These are phyloP conservation scores for Saccharomyces hybrid DNA, from an alignment of 1,139 yeast species.

Conservation along the genomic window DNA sequence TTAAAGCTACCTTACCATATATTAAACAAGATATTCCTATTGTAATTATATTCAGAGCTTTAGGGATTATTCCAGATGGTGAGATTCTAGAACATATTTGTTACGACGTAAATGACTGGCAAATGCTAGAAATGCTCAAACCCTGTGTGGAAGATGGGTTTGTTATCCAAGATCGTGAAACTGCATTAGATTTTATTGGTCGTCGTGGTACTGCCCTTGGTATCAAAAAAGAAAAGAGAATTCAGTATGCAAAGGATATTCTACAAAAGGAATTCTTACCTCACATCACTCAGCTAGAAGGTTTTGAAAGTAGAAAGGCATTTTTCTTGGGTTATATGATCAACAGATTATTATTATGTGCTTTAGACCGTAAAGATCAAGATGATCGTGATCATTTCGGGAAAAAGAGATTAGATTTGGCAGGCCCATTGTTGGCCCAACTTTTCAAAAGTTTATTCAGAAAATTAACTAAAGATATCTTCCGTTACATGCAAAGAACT, in stretches of 20 bases:
- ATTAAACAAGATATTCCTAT: conserved; percentile 95
- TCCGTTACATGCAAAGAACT: conserved; percentile 97
- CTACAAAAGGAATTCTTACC: conserved; percentile 94
- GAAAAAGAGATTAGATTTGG: conserved; percentile 93
- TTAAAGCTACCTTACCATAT: conserved; percentile 92
- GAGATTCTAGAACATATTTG: conserved; percentile 97
- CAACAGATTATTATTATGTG: conserved; percentile 87
- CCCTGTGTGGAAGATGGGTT: conserved; percentile 99
- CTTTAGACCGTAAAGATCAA: conserved; percentile 93
- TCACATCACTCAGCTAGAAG: conserved; percentile 95
- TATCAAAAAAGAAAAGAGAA: conserved; percentile 95
- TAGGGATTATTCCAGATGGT: conserved; percentile 98
- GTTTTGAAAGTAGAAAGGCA: conserved; percentile 94
- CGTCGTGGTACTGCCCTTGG: conserved; percentile 95
- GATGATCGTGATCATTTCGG: conserved; percentile 99
- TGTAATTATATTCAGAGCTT: conserved; percentile 92
- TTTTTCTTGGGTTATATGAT: conserved; percentile 97
- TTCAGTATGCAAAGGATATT: conserved; percentile 94
- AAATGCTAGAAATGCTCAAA: conserved; percentile 97
- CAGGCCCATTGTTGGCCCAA: conserved; percentile 94
- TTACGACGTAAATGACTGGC: conserved; percentile 97
- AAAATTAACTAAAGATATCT: conserved; percentile 88
- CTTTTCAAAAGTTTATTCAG: conserved; percentile 90
- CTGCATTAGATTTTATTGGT: conserved; percentile 95
- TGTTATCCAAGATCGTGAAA: conserved; percentile 95